Conservation (phyloP, 2,329 filamentous ascomycete species). For the Trichoderma simmonsii region DNA sequence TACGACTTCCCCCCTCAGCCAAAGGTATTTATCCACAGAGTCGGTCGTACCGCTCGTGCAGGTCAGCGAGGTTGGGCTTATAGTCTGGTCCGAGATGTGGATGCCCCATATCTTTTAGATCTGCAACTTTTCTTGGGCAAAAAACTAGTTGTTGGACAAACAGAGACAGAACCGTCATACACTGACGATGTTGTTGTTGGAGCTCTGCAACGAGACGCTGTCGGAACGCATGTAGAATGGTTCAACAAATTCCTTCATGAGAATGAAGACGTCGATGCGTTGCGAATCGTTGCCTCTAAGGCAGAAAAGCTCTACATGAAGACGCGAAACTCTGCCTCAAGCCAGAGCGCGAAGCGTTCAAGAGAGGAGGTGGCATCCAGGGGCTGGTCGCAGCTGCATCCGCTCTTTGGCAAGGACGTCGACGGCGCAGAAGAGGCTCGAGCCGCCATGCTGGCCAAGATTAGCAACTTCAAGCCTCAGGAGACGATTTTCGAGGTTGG, state of each 20-base stretch:
- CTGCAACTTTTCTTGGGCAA: slow-evolving; percentile 92
- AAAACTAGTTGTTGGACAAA: slow-evolving; percentile 72
- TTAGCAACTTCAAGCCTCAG: slow-evolving; percentile 82
- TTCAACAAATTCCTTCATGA: slow-evolving; percentile 75
- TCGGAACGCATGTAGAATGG: slow-evolving; percentile 79
- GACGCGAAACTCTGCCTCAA: slow-evolving; percentile 85
- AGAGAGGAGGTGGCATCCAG: slow-evolving; percentile 71
- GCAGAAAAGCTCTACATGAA: slow-evolving; percentile 91
- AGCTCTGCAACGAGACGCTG: slow-evolving; percentile 64
- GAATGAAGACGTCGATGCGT: slow-evolving; percentile 66
- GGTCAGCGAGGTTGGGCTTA: slow-evolving; percentile 93
- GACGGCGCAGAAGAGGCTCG: slow-evolving; percentile 67
- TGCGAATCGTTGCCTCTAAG: slow-evolving; percentile 74
- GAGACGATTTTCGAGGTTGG: slow-evolving; percentile 98
- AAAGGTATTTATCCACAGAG: slow-evolving; percentile 94
- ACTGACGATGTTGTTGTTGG: slow-evolving; percentile 83
- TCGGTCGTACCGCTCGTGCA: slow-evolving; percentile 92
- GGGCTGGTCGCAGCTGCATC: slow-evolving; percentile 71
- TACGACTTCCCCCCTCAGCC: slow-evolving; percentile 97
- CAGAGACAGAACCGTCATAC: slow-evolving; percentile 63
- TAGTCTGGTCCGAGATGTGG: slow-evolving; percentile 81
- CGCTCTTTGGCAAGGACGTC: slow-evolving; percentile 71
- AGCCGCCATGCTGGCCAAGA: slow-evolving; percentile 80
- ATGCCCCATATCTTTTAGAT: slow-evolving; percentile 89
- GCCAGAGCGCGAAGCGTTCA: slow-evolving; percentile 83